A percentile compares a stretch with the other conserved stretches of the same genome.
These are phyloP conservation scores for Chenopodium quinoa DNA, from an alignment of 148 eudicot genomes.

Conservation along the genomic window DNA sequence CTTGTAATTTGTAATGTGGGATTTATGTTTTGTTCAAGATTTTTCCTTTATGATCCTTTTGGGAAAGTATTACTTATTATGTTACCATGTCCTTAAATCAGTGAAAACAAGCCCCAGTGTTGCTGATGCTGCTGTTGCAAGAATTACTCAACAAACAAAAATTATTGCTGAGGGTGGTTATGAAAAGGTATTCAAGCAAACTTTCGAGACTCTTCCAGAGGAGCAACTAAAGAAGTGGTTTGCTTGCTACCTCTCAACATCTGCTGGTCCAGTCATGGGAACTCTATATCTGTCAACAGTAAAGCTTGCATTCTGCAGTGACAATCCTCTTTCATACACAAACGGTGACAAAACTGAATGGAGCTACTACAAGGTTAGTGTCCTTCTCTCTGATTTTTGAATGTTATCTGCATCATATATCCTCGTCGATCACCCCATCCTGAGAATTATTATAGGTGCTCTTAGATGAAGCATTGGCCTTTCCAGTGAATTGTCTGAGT, in stretches of 20 bases:
- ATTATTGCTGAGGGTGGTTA: slow-evolving; percentile 91
- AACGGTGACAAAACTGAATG: slow-evolving; percentile 59
- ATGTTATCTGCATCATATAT: not conserved
- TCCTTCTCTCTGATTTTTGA: not conserved
- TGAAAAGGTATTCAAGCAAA: slow-evolving; percentile 77
- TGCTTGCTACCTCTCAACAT: slow-evolving; percentile 91
- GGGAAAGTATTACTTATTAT: not conserved
- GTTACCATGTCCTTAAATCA: slow-evolving; percentile 20
- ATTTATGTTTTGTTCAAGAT: not conserved
- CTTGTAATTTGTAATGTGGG: not conserved
- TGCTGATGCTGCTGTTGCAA: slow-evolving; percentile 86
- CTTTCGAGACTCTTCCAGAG: slow-evolving; percentile 76
- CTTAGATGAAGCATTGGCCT: not conserved
- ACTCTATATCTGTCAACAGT: slow-evolving; percentile 62
- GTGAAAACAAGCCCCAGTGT: slow-evolving; percentile 91
- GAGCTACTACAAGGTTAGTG: slow-evolving; percentile 82
- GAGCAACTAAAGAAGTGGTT: slow-evolving; percentile 71
- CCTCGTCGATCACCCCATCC: not conserved
- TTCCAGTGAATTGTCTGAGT: not conserved
- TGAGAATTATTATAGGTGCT: not conserved
- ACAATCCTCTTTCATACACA: slow-evolving; percentile 80
- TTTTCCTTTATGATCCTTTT: not conserved
- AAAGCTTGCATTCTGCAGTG: slow-evolving; percentile 87
- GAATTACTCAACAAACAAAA: slow-evolving; percentile 83
- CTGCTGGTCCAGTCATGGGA: slow-evolving; percentile 95